Base-by-base conservation (phyloP, 2,329 filamentous ascomycete genomes). In the Shiraia sp. region DNA sequence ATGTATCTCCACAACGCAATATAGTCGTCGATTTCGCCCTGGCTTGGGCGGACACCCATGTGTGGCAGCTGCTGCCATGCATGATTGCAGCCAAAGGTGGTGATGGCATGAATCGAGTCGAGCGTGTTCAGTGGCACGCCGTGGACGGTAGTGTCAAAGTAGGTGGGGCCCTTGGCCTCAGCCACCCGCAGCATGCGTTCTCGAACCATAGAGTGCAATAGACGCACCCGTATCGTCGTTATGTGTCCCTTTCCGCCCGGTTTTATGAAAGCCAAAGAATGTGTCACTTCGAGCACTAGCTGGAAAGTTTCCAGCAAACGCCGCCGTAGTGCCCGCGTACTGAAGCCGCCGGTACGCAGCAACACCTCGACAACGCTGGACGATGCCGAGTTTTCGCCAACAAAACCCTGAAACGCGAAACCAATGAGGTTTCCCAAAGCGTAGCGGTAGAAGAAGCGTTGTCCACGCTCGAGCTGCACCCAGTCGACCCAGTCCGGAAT, bases 291-390 rank as follows among this genome's bases (percentile, higher is more conserved):
- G 15, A 40, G 30, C n/a, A 40, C 15, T 29, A 40, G 17, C 37
- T 40, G 37, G 37, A 40, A 40, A 16, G 37, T 40, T 16, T 40
- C 37, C 10, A 40, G 23, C 12, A 40, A n/a, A 9, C 37, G 37
- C 10, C 30, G 29, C 5, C 23, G 17, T 29, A 27, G 12, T 9
- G 23, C 13, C 30, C 23, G 17, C 9, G 23, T 27, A 8, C 19
- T 26, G 30, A 26, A 27, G 13, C 37, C 37, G 17, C 37, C 37
- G 22, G 37, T 40, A 15, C 37, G 17, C 15, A 40, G 19, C 14
- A 40, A 23, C 23, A 27, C 23, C 29, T 40, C 33, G 19, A 36
- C 33, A 10, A 36, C 33, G 24, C 33, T 36, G n/a, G 33, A 10
- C n/a, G 33, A 36, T 14, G 33, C 33, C 6, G 33, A 36, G 24